Evolutionary conservation across 768 basidiomycete species (phyloP).

Genomic region (Leccinum rimulosum): DNA sequence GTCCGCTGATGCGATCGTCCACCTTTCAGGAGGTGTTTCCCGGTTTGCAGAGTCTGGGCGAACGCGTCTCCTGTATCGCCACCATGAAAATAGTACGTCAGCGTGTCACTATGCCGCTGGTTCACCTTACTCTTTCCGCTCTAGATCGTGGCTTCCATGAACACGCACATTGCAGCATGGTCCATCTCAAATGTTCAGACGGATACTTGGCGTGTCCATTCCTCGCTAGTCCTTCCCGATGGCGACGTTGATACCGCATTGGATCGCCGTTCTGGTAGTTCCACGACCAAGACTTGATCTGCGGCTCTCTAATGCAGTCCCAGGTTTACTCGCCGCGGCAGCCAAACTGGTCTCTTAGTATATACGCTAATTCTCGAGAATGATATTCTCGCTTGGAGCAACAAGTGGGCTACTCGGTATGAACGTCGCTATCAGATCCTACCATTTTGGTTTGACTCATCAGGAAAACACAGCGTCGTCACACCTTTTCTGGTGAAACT

Average conservation of each 20-base stretch:
- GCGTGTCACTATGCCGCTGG: not conserved
- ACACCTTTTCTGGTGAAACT: constrained; percentile 56
- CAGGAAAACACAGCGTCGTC: constrained; percentile 38
- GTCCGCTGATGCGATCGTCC: constrained; percentile 63
- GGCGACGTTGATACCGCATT: constrained; percentile 55
- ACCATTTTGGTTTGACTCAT: constrained; percentile 12
- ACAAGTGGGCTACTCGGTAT: constrained; percentile 72
- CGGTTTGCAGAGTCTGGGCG: constrained; percentile 41
- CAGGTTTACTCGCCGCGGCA: constrained; percentile 75
- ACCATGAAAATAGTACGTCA: constrained; percentile 76
- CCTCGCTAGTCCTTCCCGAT: constrained; percentile 66
- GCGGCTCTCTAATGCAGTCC: constrained; percentile 25
- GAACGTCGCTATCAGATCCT: constrained; percentile 15
- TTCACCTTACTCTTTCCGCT: constrained; percentile 5
- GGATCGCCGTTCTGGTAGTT: constrained; percentile 72
- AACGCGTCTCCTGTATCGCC: constrained; percentile 56
- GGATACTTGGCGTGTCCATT: constrained; percentile 76
- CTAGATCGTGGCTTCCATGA: constrained; percentile 74
- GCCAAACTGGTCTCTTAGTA: constrained; percentile 56
- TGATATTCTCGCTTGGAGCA: constrained; percentile 79
- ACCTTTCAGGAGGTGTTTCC: constrained; percentile 84
- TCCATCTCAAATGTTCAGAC: constrained; percentile 63
- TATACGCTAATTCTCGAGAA: constrained; percentile 79
- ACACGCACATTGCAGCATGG: constrained; percentile 73
- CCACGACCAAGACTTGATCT: not conserved